These are phyloP conservation scores for Arthrinium puccinioides DNA, from an alignment of 2,329 filamentous ascomycete genomes.

Conservation along the genomic window DNA sequence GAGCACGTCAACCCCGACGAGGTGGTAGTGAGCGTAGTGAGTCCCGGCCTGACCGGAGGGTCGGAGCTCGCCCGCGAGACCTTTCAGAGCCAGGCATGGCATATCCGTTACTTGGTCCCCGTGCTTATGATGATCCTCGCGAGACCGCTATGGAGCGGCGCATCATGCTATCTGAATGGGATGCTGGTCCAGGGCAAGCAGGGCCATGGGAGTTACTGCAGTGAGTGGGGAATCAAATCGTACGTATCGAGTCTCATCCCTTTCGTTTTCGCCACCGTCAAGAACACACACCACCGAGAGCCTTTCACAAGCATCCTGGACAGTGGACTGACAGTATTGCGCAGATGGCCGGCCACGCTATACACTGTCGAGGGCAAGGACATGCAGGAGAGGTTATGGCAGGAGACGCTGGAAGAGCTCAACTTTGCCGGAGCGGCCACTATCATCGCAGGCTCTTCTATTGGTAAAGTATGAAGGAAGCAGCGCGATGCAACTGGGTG, in stretches of 20 bases:
- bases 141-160: constrained; percentile 1
- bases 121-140: neutral
- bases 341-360: constrained; percentile 13
- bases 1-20: constrained; percentile 10
- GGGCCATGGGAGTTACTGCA: constrained; percentile 1
- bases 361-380: constrained; percentile 15
- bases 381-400: constrained; percentile 15
- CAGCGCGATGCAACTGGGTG: too few relatives aligned
- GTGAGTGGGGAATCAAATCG: constrained; percentile 3
- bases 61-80: constrained; percentile 9
- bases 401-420: constrained; percentile 20
- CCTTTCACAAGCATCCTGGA: too few relatives aligned
- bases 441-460: too few relatives aligned
- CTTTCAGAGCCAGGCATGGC: neutral
- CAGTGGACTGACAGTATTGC: too few relatives aligned
- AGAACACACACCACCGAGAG: too few relatives aligned
- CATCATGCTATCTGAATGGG: constrained; percentile 3
- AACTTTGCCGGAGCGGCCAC: too few relatives aligned
- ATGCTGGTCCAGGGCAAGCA: neutral
- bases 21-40: constrained; percentile 13
- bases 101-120: neutral
- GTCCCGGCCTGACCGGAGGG: constrained; percentile 12
- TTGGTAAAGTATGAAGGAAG: too few relatives aligned
- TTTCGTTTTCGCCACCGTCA: too few relatives aligned
- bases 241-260: neutral